A percentile compares a stretch with the other conserved stretches of the same genome.
Evolutionary conservation across 2,329 filamentous ascomycete genomes (phyloP).

Genomic region (Paecilomyces niveus): DNA sequence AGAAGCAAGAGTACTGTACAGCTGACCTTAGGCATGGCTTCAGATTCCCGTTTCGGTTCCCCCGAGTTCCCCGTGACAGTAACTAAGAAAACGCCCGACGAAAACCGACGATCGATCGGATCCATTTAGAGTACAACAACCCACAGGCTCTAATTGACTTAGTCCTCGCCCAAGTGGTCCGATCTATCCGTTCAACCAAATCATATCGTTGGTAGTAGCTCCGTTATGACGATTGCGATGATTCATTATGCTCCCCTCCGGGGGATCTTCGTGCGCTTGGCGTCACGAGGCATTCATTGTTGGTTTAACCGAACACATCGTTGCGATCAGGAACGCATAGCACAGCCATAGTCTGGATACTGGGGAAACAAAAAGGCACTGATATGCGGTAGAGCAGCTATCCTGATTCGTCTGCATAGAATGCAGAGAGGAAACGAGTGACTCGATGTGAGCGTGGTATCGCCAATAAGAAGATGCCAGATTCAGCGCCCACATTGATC

Average conservation of each 20-base stretch:
- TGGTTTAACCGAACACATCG: background rate
- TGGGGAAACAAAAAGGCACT: background rate
- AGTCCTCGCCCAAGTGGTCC: background rate
- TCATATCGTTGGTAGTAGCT: background rate
- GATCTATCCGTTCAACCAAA: background rate
- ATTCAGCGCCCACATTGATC: background rate
- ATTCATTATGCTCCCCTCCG: background rate
- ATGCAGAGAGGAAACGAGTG: background rate
- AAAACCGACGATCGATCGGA: background rate
- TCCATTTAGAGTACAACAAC: background rate
- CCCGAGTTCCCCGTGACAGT: background rate
- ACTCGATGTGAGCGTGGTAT: background rate
- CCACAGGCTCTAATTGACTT: background rate
- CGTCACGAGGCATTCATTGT: background rate
- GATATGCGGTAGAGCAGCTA: no score
- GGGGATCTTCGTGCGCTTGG: background rate
- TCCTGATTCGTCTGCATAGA: background rate
- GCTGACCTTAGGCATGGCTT: background rate
- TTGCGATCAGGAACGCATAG: background rate
- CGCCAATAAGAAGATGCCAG: background rate
- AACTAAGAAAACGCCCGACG: background rate
- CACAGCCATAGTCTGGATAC: background rate
- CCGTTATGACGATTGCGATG: background rate
- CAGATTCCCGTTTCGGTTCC: background rate
- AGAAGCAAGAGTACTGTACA: background rate